These are phyloP conservation scores for Fusarium lateritium DNA, from an alignment of 2,329 filamentous ascomycete species.

Conservation along the genomic window DNA sequence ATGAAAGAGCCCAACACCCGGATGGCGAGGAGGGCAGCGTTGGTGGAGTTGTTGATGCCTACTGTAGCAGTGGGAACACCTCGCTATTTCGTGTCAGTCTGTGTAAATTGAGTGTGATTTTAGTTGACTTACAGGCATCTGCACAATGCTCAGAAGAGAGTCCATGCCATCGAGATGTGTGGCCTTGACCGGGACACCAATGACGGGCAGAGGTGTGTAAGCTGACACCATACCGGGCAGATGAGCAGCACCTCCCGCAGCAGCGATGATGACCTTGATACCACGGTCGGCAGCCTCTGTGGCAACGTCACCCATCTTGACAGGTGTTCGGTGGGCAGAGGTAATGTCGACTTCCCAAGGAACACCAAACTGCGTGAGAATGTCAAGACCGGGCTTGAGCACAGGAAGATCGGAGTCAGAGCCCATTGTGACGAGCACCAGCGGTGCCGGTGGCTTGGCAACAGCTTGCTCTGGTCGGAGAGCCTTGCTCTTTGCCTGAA, in stretches of 20 bases:
- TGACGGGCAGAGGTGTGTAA: constrained; percentile 80
- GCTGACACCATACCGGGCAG: constrained; percentile 83
- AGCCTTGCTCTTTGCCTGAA: constrained; percentile 58
- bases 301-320: constrained; percentile 78
- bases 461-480: constrained; percentile 54
- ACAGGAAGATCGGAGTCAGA: constrained; percentile 83
- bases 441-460: constrained; percentile 55
- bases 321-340: constrained; percentile 82
- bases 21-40: constrained; percentile 80
- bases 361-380: constrained; percentile 79
- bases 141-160: constrained; percentile 79
- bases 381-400: constrained; percentile 75
- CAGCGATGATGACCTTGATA: constrained; percentile 82
- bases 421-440: constrained; percentile 87
- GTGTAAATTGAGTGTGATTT: accelerated
- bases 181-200: constrained; percentile 83
- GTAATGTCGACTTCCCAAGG: constrained; percentile 82
- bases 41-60: constrained; percentile 85
- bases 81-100: constrained; percentile 45
- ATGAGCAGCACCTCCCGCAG: constrained; percentile 81
- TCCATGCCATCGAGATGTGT: constrained; percentile 81
- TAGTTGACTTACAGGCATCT: constrained; percentile 71
- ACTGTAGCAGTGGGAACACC: constrained; percentile 83
- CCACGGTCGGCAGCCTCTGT: constrained; percentile 74
- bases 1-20: constrained; percentile 75